These are phyloP conservation scores for Chrysophaeum taylorii DNA, from an alignment of 352 stramenopile species.

Conservation along the genomic window DNA sequence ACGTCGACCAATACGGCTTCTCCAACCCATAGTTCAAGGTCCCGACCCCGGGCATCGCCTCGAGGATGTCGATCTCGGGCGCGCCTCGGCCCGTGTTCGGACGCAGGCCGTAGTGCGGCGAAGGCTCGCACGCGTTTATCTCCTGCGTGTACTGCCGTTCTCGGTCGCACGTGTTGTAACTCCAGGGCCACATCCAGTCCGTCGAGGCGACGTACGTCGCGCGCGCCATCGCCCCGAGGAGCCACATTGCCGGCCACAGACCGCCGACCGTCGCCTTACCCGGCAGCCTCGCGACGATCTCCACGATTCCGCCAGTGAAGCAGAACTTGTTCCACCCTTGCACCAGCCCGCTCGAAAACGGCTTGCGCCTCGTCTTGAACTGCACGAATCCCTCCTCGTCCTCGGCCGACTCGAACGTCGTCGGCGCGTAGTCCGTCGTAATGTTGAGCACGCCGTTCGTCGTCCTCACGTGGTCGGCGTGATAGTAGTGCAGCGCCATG, in stretches of 20 bases:
- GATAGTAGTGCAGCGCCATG: slow-evolving; percentile 90
- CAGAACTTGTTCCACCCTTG: slow-evolving; percentile 98
- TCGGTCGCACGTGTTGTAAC: slow-evolving; percentile 68
- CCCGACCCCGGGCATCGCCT: slow-evolving; percentile 66
- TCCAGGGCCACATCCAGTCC: slow-evolving; percentile 91
- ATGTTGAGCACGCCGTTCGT: slow-evolving; percentile 25
- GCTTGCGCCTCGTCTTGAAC: slow-evolving; percentile 54
- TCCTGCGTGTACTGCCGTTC: slow-evolving; percentile 71
- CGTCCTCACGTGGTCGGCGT: slow-evolving; percentile 75
- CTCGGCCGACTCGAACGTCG: slow-evolving; percentile 25
- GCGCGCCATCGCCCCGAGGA: slow-evolving; percentile 91
- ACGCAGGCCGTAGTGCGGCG: slow-evolving; percentile 63
- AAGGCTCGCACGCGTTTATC: slow-evolving; percentile 73
- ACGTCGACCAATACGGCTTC: slow-evolving; percentile 72
- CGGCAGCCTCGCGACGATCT: slow-evolving; percentile 81
- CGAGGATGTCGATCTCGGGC: slow-evolving; percentile 93
- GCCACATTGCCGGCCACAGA: slow-evolving; percentile 92
- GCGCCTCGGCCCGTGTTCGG: slow-evolving; percentile 73
- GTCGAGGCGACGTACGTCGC: slow-evolving; percentile 81
- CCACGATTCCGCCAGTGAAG: slow-evolving; percentile 89
- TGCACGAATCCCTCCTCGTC: slow-evolving; percentile 19
- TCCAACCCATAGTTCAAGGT: slow-evolving; percentile 64
- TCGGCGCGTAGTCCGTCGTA: slow-evolving; percentile 28
- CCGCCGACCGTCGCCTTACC: slow-evolving; percentile 82
- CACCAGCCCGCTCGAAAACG: slow-evolving; percentile 77